Base-by-base conservation (phyloP, 768 basidiomycete genomes). In the Mycena filopes region DNA sequence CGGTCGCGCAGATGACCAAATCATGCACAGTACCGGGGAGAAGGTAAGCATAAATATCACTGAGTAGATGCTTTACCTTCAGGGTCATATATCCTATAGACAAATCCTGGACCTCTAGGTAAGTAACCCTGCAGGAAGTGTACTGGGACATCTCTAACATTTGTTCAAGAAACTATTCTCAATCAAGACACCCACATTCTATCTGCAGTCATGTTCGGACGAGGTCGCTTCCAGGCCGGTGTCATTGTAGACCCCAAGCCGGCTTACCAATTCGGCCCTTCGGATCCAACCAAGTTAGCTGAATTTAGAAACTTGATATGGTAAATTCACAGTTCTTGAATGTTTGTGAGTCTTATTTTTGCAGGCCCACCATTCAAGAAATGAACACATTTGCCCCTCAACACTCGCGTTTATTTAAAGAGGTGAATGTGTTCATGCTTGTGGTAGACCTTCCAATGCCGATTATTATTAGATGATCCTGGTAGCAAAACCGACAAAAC, bases 331-430 rank as follows among this genome's bases (percentile, higher is more conserved):
- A 66, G 36, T 20, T 23, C 28, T 40, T 29, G 12, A 29, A 16
- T 18, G 25, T 21, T 8, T 18, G 12, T 1, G 33, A 42, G 23
- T 16, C n/a, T 41, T 9, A 43, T 50, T 36, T 42, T 23, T 21
- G 48, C 54, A 80, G 79, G 79, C 76, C 77, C 1, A 79, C 75
- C 7, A 73, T 82, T 4, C 76, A 77, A 49, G 61, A 74, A 49
- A 66, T 77, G 64, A 82, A 82, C 54, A 60, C 51, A 16, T 78
- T 70, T 60, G 81, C 81, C 1, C 81, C 81, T 10, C 73, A 78
- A 50, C 80, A 82, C 55, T 81, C 81, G 0, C 71, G 79, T n/a
- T 55, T 82, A 5, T 82, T 81, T 74, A 81, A 80, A 66, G 81
- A 80, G 76, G 80, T 76, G 15, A 40, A 63, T 23, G 7, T 41